A percentile compares a stretch with the other conserved stretches of the same genome.
These are phyloP conservation scores for Auriscalpium microsporum DNA, from an alignment of 768 basidiomycete genomes.

Conservation along the genomic window DNA sequence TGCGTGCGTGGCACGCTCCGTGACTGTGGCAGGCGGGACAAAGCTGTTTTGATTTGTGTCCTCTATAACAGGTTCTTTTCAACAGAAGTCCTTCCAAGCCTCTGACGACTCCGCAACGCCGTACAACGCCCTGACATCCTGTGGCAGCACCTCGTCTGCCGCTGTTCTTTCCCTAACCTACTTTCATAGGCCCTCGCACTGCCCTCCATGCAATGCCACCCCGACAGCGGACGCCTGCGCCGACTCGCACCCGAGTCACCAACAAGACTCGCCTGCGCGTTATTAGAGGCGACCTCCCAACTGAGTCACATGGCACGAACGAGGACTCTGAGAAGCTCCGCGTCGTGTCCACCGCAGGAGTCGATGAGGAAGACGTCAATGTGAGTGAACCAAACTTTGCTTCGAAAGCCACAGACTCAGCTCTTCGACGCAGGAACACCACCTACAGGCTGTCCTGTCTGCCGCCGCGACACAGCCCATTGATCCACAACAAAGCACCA, in stretches of 20 bases:
- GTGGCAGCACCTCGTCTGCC: too few relatives aligned
- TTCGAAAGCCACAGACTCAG: slow-evolving; percentile 49
- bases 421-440: slow-evolving; percentile 38
- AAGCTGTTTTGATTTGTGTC: too few relatives aligned
- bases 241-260: slow-evolving; percentile 85
- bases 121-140: too few relatives aligned
- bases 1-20: too few relatives aligned
- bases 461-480: slow-evolving; percentile 44
- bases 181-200: slow-evolving; percentile 12
- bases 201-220: slow-evolving; percentile 81
- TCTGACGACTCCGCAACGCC: too few relatives aligned
- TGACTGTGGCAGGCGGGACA: too few relatives aligned
- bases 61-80: too few relatives aligned
- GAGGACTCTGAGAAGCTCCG: slow-evolving; percentile 83
- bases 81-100: too few relatives aligned
- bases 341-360: slow-evolving; percentile 74
- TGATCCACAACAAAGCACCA: slow-evolving; percentile 24
- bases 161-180: too few relatives aligned
- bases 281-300: slow-evolving; percentile 72
- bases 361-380: slow-evolving; percentile 90
- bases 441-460: slow-evolving; percentile 48
- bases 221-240: slow-evolving; percentile 63
- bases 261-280: slow-evolving; percentile 88
- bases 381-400: slow-evolving; percentile 48
- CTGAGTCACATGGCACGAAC: slow-evolving; percentile 68